Evolutionary conservation across 2,329 filamentous ascomycete species (phyloP).

Genomic region (Botryotinia calthae): DNA sequence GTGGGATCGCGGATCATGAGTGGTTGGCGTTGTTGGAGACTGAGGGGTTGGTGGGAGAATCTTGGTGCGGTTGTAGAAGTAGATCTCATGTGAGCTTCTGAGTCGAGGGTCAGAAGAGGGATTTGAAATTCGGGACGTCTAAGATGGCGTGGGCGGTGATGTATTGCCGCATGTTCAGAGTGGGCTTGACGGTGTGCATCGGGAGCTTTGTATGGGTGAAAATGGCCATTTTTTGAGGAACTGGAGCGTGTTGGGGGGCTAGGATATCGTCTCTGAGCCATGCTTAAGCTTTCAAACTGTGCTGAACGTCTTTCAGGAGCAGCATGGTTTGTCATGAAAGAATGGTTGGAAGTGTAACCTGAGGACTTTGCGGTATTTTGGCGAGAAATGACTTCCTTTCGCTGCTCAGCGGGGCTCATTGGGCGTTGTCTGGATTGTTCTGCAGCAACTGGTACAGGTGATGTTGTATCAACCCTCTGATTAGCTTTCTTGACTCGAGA

Average conservation of each 20-base stretch:
- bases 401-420: background rate
- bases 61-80: background rate
- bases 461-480: too few relatives aligned
- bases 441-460: background rate
- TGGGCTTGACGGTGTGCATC: background rate
- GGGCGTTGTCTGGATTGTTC: accelerated
- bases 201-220: background rate
- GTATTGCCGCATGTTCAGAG: background rate
- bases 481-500: background rate
- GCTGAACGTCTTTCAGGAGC: background rate
- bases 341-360: background rate
- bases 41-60: background rate
- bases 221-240: background rate
- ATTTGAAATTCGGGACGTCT: background rate
- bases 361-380: background rate
- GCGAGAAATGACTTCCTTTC: background rate
- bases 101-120: too few relatives aligned
- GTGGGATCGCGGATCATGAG: background rate
- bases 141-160: background rate
- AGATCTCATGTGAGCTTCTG: background rate
- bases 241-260: background rate
- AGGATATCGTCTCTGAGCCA: background rate
- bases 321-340: too few relatives aligned
- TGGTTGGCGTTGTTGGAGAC: background rate
- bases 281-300: background rate